Evolutionary conservation across 352 stramenopile genomes (phyloP).

Genomic region (Phytophthora tubulina): DNA sequence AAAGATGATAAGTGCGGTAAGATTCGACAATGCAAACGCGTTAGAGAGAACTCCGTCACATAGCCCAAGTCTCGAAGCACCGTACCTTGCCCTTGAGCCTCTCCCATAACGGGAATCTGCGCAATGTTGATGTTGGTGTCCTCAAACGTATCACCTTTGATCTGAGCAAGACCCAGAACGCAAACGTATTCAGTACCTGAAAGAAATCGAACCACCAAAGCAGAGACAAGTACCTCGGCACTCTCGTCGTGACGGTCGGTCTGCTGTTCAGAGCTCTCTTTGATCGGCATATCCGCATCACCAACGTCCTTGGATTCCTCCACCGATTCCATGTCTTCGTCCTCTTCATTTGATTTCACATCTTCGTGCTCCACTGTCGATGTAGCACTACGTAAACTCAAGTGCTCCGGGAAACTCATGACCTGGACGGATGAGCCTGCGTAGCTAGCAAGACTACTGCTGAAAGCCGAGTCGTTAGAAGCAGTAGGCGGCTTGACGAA

Average conservation of each 20-base stretch:
- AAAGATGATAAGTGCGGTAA: neutral
- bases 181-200: conserved; percentile 9
- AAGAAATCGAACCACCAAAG: neutral
- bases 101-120: conserved; percentile 28
- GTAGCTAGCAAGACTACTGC: conserved; percentile 68
- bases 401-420: conserved; percentile 76
- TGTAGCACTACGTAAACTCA: conserved; percentile 50
- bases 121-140: conserved; percentile 42
- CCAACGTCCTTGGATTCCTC: conserved; percentile 19
- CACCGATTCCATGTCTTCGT: conserved; percentile 21
- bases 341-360: conserved; percentile 25
- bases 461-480: conserved; percentile 69
- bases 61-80: neutral
- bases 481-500: conserved; percentile 75
- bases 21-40: neutral
- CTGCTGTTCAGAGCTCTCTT: conserved; percentile 31
- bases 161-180: conserved; percentile 11
- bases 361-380: conserved; percentile 33
- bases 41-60: conserved; percentile 6
- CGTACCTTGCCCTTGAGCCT: conserved; percentile 30
- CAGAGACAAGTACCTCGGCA: conserved; percentile 25
- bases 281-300: conserved; percentile 23
- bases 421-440: conserved; percentile 58
- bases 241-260: conserved; percentile 24
- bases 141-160: conserved; percentile 22